Conservation (phyloP, 176 grass and related monocot species). For the Saccharum officinarum region DNA sequence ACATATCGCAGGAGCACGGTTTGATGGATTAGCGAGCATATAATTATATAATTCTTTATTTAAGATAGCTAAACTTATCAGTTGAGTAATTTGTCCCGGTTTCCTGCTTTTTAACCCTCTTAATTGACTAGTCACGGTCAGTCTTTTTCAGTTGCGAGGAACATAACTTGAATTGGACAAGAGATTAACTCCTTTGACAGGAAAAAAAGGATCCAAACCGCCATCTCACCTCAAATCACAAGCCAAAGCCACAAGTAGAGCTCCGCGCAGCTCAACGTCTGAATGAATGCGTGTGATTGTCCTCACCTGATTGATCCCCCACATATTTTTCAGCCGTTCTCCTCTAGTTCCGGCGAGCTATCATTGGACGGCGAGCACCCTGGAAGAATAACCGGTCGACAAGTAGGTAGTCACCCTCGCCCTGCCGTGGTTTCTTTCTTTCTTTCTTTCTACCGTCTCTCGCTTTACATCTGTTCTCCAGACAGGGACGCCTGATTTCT, state of each 20-base stretch:
- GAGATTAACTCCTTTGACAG: slow-evolving; percentile 31
- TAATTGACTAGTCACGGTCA: neutral
- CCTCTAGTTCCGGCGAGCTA: neutral
- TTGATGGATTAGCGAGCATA: too few relatives aligned
- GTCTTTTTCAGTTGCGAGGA: neutral
- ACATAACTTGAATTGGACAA: slow-evolving; percentile 12
- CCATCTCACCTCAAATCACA: neutral
- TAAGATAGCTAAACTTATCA: too few relatives aligned
- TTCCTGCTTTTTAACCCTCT: neutral
- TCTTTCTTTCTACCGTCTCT: neutral
- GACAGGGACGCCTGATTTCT: slow-evolving; percentile 21
- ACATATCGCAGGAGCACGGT: too few relatives aligned
- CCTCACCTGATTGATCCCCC: neutral
- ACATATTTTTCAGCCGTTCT: neutral
- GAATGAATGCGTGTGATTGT: slow-evolving; percentile 17
- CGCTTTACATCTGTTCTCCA: neutral
- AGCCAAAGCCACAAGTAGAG: slow-evolving; percentile 7
- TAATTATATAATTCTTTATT: too few relatives aligned
- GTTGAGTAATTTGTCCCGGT: too few relatives aligned
- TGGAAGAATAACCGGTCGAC: slow-evolving; percentile 27
- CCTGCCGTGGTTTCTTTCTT: neutral
- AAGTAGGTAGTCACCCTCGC: neutral
- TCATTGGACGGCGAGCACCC: slow-evolving; percentile 17
- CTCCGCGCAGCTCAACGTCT: slow-evolving; percentile 5
- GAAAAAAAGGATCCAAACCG: slow-evolving; percentile 23